Conservation (phyloP, 2,329 filamentous ascomycete species). For the Magnaporthiopsis rhizophila region DNA sequence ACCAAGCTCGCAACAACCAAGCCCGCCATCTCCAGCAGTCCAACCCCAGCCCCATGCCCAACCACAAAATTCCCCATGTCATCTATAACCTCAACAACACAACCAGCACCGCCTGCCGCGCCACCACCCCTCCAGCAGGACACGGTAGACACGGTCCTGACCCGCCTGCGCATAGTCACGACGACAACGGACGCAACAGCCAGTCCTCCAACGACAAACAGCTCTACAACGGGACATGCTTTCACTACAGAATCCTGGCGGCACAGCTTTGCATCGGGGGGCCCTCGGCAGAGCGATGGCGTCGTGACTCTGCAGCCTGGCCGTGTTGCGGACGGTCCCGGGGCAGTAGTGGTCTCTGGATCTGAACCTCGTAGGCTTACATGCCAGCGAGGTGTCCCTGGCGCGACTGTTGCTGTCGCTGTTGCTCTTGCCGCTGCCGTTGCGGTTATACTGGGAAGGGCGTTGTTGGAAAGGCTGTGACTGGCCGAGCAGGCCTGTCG, state of each 20-base stretch:
- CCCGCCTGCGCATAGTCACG: not conserved
- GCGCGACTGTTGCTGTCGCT: too few relatives aligned
- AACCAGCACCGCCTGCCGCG: not conserved
- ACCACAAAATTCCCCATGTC: not conserved
- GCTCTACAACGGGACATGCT: not conserved
- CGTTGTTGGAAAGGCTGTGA: too few relatives aligned
- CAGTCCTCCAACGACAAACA: not conserved
- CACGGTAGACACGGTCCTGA: not conserved
- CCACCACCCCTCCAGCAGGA: too few relatives aligned
- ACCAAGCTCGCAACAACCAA: too few relatives aligned
- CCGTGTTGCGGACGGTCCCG: not conserved
- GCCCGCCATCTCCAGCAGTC: not conserved
- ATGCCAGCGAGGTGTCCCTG: too few relatives aligned
- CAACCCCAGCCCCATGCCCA: not conserved
- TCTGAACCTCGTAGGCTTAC: too few relatives aligned
- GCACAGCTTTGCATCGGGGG: not conserved
- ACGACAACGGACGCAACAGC: too few relatives aligned
- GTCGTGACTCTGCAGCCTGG: too few relatives aligned
- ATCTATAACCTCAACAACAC: not conserved
- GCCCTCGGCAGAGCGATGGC: not conserved
- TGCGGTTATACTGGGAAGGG: too few relatives aligned
- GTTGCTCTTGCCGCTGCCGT: too few relatives aligned
- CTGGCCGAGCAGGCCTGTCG: too few relatives aligned
- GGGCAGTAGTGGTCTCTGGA: not conserved
- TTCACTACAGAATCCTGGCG: not conserved